Percentiles rank a stretch among this genome's conserved stretches.
phyloP scores from a whole-genome alignment of 148 eudicot species.

The Linanthus parryae region DNA sequence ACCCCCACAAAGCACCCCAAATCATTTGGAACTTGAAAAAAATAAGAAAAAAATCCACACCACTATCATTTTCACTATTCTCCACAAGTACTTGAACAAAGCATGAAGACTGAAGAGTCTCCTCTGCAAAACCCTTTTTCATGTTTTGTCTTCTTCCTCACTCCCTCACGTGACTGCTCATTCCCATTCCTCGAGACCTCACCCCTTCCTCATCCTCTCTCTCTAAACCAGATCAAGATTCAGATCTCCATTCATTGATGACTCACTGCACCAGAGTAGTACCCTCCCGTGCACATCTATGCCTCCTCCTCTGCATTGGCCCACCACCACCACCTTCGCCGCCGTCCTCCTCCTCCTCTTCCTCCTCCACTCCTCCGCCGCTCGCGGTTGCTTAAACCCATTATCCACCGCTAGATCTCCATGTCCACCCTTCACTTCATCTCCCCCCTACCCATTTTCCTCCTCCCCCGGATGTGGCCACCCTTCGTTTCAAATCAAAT shows the following conservation, averaged over 20 bases:
- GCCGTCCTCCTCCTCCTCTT: constrained; percentile 7
- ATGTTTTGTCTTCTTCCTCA: no score
- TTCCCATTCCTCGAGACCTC: no score
- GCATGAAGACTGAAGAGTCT: no score
- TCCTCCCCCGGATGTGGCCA: constrained; percentile 50
- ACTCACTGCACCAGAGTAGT: constrained; percentile 5
- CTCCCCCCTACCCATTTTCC: constrained; percentile 56
- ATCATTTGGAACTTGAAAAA: no score
- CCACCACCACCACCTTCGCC: constrained; percentile 1
- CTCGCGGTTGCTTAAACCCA: constrained; percentile 17
- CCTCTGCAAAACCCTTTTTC: no score
- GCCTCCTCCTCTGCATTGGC: constrained; percentile 15
- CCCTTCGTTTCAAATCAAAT: constrained; percentile 47
- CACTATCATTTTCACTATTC: no score
- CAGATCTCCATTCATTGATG: constrained; percentile 11
- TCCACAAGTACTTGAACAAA: no score
- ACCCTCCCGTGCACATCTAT: constrained; percentile 15
- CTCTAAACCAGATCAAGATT: constrained; percentile 12
- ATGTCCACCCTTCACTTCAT: constrained; percentile 54
- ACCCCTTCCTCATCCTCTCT: neutral
- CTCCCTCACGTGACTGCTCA: no score
- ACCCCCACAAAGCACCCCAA: no score
- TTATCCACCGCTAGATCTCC: neutral
- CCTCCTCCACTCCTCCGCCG: neutral
- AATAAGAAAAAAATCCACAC: no score